Conservation (phyloP, 1,284 basidiomycete species). For the Naganishia cerealis region DNA sequence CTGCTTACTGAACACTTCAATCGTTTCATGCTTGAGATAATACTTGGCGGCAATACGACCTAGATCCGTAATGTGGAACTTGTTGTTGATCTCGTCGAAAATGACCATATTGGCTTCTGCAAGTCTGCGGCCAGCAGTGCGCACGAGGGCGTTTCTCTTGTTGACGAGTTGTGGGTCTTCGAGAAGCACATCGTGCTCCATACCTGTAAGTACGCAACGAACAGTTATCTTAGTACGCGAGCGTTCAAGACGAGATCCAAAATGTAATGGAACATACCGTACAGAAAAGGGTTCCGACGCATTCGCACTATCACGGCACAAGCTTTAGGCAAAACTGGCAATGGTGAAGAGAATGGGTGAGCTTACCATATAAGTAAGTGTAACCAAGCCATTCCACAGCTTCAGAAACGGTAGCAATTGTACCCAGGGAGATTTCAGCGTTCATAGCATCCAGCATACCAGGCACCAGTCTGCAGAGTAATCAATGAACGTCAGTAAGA, state of each 20-base stretch:
- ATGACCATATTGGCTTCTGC: conserved; percentile 80
- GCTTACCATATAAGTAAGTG: conserved; percentile 77
- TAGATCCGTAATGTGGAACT: conserved; percentile 77
- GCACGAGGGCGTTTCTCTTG: conserved; percentile 73
- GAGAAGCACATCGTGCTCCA: conserved; percentile 68
- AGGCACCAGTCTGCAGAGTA: conserved; percentile 66
- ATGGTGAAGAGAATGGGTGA: neutral
- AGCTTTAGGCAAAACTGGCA: neutral
- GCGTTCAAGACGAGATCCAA: neutral
- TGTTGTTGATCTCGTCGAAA: conserved; percentile 65
- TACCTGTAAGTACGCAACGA: conserved; percentile 59
- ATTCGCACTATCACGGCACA: conserved; percentile 68
- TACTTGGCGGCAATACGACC: conserved; percentile 95
- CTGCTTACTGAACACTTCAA: conserved; percentile 74
- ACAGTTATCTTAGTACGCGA: neutral
- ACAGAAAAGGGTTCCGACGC: conserved; percentile 86
- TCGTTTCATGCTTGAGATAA: conserved; percentile 83
- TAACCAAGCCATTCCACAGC: conserved; percentile 95
- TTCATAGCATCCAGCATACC: conserved; percentile 92
- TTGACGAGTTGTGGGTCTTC: conserved; percentile 77
- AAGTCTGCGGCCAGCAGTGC: conserved; percentile 69
- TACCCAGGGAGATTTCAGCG: conserved; percentile 92
- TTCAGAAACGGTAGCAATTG: conserved; percentile 82
- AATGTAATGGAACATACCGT: conserved; percentile 61
- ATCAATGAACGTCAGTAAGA: neutral